These are phyloP conservation scores for Sporisorium reilianum DNA, from an alignment of 1,284 basidiomycete genomes.

Conservation along the genomic window DNA sequence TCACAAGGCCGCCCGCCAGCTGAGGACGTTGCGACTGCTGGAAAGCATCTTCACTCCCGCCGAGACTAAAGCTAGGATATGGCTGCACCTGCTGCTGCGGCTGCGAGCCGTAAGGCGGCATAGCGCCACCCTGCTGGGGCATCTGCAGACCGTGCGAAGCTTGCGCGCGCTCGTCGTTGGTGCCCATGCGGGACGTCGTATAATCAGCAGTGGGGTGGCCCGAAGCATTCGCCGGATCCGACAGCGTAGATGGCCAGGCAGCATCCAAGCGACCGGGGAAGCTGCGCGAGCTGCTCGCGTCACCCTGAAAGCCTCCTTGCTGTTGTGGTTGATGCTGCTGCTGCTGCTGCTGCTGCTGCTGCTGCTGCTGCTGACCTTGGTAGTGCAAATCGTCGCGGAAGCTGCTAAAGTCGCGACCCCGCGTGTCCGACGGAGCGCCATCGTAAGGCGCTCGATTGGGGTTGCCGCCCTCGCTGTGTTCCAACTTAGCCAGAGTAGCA, in stretches of 20 bases:
- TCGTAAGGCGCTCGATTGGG: conserved; percentile 23
- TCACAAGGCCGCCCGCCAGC: conserved; percentile 38
- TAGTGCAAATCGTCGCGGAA: conserved; percentile 32
- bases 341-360: conserved; percentile 7
- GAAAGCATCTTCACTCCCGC: conserved; percentile 18
- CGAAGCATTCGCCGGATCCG: conserved; percentile 4
- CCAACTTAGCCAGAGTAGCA: conserved; percentile 42
- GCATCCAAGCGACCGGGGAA: conserved; percentile 19
- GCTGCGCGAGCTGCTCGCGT: conserved; percentile 20
- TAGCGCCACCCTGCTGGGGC: conserved; percentile 8
- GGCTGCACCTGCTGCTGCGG: conserved; percentile 15
- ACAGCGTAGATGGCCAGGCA: conserved; percentile 22
- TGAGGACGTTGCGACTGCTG: conserved; percentile 28
- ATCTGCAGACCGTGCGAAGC: conserved; percentile 5
- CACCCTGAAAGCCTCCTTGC: conserved; percentile 19
- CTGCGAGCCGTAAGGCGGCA: conserved; percentile 18
- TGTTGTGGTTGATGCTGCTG: background rate
- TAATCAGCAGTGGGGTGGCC: conserved; percentile 16
- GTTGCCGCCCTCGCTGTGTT: conserved; percentile 26
- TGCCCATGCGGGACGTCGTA: conserved; percentile 2
- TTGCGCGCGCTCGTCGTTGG: conserved; percentile 17
- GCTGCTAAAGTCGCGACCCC: conserved; percentile 25
- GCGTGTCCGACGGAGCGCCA: conserved; percentile 22
- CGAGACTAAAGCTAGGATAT: conserved; percentile 22
- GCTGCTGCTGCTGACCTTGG: conserved; percentile 31